Evolutionary conservation across 192 early-diverging fungal species (phyloP), one percentile per base, ranked within the genome.

Genomic region (Coemansia sp.): DNA sequence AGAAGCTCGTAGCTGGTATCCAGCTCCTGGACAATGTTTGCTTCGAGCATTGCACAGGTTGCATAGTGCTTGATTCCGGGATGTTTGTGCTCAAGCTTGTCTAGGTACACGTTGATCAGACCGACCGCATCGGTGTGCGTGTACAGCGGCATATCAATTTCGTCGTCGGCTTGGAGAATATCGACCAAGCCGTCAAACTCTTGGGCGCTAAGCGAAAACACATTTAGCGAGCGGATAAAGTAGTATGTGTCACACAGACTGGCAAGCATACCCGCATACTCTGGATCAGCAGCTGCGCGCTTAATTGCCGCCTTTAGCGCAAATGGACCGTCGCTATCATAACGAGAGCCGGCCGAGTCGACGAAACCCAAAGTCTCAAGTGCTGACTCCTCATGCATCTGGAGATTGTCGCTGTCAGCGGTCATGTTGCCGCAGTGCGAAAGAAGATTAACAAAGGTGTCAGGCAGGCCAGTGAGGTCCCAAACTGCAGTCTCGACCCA

Each of bases 161-260:
- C 38, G 18, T 65, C 66, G 17, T 61, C 69, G 18, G 63, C 52
- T 12, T 58, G 23, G 40, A 77, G 40, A n/a, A 67, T 57, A 24
- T 51, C 61, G 51, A 71, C 61, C n/a, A 77, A 58, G 12, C 62
- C 48, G 48, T 58, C 59, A 61, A 77, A 63, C 49, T 66, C 67
- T 11, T 61, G 31, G 24, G 59, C 53, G 58, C 58, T 66, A 1
- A 77, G 60, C 7, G 37, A 25, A 38, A 71, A 77, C 5, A 52
- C 58, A 31, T 64, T 62, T 28, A 77, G 58, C 17, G 68, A 62
- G 57, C 74, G 69, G 2, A 77, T 47, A 61, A 77, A 77, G 50
- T 77, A 77, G 63, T 77, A 77, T 3, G 69, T 65, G 44, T 70
- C 69, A 26, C 74, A 77, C 26, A 77, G 53, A 54, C 65, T 62